Conservation (phyloP, 2,329 filamentous ascomycete genomes). For the Ambrosiella beaveri region DNA sequence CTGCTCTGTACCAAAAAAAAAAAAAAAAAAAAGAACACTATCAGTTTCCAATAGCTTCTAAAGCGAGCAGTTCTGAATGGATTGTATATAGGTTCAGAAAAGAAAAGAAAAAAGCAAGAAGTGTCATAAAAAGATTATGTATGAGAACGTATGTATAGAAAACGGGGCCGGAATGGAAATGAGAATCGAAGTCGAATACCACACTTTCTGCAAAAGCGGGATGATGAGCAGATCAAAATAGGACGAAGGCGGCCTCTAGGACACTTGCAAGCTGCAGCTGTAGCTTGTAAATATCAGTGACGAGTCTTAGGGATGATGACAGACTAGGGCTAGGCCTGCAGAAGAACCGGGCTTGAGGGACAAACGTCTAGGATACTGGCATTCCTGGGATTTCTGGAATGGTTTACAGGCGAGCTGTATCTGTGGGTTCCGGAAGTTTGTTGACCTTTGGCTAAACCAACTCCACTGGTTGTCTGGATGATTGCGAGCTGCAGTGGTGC, state of each 20-base stretch:
- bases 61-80: no score
- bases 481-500: neutral
- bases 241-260: neutral
- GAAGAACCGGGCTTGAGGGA: neutral
- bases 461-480: neutral
- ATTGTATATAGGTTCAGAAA: neutral
- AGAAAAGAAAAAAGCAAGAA: neutral
- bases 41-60: no score
- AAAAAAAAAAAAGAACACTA: no score
- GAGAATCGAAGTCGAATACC: neutral
- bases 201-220: neutral
- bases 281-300: neutral
- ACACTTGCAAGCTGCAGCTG: neutral
- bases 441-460: no score
- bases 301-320: slow-evolving; percentile 1
- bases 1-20: no score
- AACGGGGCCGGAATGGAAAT: neutral
- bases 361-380: neutral
- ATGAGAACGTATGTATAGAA: neutral
- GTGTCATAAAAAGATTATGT: neutral
- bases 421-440: neutral
- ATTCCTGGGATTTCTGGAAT: neutral
- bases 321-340: slow-evolving; percentile 3
- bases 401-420: neutral
- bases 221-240: slow-evolving; percentile 1